These are phyloP conservation scores for Picea glauca DNA, from an alignment of 75 land plant genomes.

Conservation along the genomic window DNA sequence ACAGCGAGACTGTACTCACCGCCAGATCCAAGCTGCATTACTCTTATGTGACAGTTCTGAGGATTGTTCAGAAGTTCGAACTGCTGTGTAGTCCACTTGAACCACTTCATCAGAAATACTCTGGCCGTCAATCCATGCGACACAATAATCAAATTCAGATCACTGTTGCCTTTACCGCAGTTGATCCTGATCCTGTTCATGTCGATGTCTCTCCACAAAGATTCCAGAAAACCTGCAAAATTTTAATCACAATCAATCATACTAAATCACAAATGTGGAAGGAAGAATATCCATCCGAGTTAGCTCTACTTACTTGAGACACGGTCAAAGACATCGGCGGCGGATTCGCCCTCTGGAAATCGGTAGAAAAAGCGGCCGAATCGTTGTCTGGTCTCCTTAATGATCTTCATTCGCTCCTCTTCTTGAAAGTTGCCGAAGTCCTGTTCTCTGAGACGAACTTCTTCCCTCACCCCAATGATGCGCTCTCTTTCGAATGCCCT, in stretches of 20 bases:
- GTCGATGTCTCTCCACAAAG: conserved; percentile 96
- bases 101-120: conserved; percentile 97
- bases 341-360: conserved; percentile 96
- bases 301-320: conserved; percentile 62
- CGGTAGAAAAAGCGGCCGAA: conserved; percentile 91
- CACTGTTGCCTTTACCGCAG: conserved; percentile 18
- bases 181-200: conserved; percentile 47
- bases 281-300: background rate
- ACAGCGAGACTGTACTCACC: conserved; percentile 91
- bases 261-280: background rate
- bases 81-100: conserved; percentile 94
- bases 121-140: conserved; percentile 81
- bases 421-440: conserved; percentile 97
- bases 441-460: conserved; percentile 86
- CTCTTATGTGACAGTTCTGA: conserved; percentile 67
- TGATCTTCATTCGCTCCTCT: conserved; percentile 62
- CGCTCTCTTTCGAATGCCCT: conserved; percentile 45
- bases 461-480: conserved; percentile 81
- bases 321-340: conserved; percentile 92
- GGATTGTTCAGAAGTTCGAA: conserved; percentile 83
- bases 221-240: conserved; percentile 81
- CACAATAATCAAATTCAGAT: conserved; percentile 72
- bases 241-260: background rate
- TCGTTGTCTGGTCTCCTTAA: conserved; percentile 53
- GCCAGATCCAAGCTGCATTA: conserved; percentile 76